Conservation (phyloP, 805 yeast genomes). For the Dipodascus albidus region DNA sequence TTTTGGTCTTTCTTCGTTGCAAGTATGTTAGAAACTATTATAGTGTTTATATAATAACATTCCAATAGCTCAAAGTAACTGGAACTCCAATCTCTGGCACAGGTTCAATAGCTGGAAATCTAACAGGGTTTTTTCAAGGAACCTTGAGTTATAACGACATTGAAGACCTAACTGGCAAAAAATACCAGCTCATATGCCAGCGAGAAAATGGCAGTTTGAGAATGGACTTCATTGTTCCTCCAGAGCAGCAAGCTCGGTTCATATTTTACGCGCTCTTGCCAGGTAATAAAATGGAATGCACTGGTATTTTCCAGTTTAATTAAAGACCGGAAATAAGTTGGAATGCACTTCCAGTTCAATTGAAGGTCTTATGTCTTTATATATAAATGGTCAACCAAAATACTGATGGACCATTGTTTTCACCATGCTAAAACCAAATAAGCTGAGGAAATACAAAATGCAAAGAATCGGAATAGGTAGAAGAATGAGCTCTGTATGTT, state of each 20-base stretch:
- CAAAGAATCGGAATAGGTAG: slow-evolving; percentile 46
- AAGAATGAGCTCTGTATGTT: slow-evolving; percentile 47
- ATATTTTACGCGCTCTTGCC: slow-evolving; percentile 10
- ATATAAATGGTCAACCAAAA: slow-evolving; percentile 27
- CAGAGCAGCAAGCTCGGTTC: slow-evolving; percentile 9
- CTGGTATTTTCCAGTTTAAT: slow-evolving; percentile 15
- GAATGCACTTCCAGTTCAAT: slow-evolving; percentile 4
- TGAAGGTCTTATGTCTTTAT: not conserved
- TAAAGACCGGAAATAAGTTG: slow-evolving; percentile 6
- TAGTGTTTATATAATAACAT: not conserved
- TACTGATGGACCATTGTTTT: slow-evolving; percentile 43
- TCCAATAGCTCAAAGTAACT: slow-evolving; percentile 4
- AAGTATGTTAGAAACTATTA: slow-evolving; percentile 10
- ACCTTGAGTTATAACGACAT: slow-evolving; percentile 13
- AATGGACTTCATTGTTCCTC: slow-evolving; percentile 10
- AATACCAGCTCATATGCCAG: slow-evolving; percentile 14
- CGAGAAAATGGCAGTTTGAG: slow-evolving; percentile 9
- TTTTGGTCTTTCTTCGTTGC: slow-evolving; percentile 17
- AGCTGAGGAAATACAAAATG: slow-evolving; percentile 45
- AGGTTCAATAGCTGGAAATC: slow-evolving; percentile 13
- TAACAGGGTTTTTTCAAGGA: slow-evolving; percentile 14
- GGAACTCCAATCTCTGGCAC: slow-evolving; percentile 15
- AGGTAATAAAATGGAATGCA: slow-evolving; percentile 7
- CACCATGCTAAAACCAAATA: slow-evolving; percentile 66
- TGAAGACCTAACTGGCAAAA: slow-evolving; percentile 13